Evolutionary conservation across 108 stramenopile genomes (phyloP), one percentile per base, ranked within the genome.

Genomic region (Nitzschia putrida): DNA sequence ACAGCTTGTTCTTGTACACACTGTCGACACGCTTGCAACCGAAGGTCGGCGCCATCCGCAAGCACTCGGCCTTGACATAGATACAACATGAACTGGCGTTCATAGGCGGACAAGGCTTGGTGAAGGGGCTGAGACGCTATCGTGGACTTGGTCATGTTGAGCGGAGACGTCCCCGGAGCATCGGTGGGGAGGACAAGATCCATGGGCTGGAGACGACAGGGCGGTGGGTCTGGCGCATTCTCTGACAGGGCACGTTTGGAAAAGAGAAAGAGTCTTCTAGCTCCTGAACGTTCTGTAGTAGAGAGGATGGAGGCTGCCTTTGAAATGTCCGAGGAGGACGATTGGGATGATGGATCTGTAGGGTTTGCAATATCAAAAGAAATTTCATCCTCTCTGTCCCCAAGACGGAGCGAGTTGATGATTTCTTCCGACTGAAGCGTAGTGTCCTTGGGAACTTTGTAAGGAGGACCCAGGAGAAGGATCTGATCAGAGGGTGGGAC

Each of bases 1-100:
- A 89, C 84, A n/a, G 84, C 88, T 57, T 88, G 86, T 69, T 93
- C 91, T 57, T 86, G 79, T 29, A 93, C 79, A 60, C 88, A 88
- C 41, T 81, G 82, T 70, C 71, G 73, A 71, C 88, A 88, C 29
- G 88, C 80, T 53, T 72, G 69, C 7, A 93, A 53, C 53, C 88
- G 66, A 38, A 93, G 20, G 73, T 89, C 91, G 10, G 91, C 87
- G 22, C 86, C 88, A 66, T 93, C 88, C 5, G 88, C 88, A 42
- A 87, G 80, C 10, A 72, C 87, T 26, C 87, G 75, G 7, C 91
- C 91, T 57, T 88, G 88, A 57, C 74, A 73, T 53, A 88, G 60
- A 64, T 87, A 78, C 34, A 90, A 53, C 87, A 88, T 87, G 51
- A 90, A 89, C 57, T 85, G 84, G 20, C 91, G 82, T 49, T 90